These are phyloP conservation scores for Penstemon barbatus DNA, from an alignment of 257 asterid genomes.

Conservation along the genomic window DNA sequence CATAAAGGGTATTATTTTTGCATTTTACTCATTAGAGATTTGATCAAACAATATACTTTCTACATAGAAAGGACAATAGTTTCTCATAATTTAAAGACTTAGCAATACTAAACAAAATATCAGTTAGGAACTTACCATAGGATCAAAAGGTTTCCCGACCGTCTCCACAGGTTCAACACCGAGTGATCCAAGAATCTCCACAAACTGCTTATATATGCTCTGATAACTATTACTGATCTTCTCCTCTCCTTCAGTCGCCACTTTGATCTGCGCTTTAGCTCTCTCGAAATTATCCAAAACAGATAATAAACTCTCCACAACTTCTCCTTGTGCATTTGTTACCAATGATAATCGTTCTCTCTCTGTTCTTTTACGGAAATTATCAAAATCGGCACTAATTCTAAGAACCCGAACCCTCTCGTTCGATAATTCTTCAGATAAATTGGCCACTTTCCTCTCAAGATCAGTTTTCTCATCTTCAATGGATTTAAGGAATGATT, in stretches of 20 bases:
- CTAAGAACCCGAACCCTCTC: slow-evolving; percentile 77
- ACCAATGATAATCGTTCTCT: slow-evolving; percentile 66
- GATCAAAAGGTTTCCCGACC: slow-evolving; percentile 78
- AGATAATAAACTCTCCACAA: slow-evolving; percentile 61
- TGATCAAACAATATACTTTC: not conserved
- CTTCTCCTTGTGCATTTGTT: slow-evolving; percentile 78
- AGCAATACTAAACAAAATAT: slow-evolving; percentile 8
- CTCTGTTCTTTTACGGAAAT: slow-evolving; percentile 81
- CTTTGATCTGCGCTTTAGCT: slow-evolving; percentile 73
- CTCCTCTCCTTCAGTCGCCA: slow-evolving; percentile 71
- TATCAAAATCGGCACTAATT: slow-evolving; percentile 84
- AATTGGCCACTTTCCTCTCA: slow-evolving; percentile 48
- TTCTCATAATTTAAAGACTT: slow-evolving; percentile 14
- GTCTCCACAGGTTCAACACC: slow-evolving; percentile 76
- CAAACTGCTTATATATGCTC: slow-evolving; percentile 79
- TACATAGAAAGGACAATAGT: slow-evolving; percentile 7
- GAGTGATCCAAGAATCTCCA: slow-evolving; percentile 73
- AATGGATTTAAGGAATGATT: slow-evolving; percentile 52
- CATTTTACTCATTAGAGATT: not conserved
- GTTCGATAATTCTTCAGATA: slow-evolving; percentile 58
- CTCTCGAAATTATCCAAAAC: slow-evolving; percentile 84
- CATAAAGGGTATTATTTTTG: not conserved
- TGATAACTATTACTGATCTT: slow-evolving; percentile 72
- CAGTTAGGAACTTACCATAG: slow-evolving; percentile 55
- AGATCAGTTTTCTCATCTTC: slow-evolving; percentile 67